Evolutionary conservation across 306 rosid genomes (phyloP).

Genomic region (Prosopis cineraria): DNA sequence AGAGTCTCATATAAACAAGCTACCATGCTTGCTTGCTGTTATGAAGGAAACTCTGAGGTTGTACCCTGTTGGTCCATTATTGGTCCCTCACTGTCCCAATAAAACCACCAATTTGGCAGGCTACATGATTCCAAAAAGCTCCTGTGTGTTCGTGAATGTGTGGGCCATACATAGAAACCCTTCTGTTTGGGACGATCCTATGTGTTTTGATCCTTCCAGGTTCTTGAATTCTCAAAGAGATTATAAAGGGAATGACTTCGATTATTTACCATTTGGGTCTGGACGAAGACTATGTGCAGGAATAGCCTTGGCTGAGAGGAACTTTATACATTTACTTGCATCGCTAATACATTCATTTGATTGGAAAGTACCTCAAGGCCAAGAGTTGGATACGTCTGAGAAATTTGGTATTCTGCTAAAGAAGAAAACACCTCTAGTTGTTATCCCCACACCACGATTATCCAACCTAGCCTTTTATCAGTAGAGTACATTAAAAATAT

Average conservation of each 20-base stretch:
- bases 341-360: slow-evolving; percentile 65
- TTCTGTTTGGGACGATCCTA: slow-evolving; percentile 60
- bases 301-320: slow-evolving; percentile 72
- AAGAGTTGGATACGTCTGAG: slow-evolving; percentile 44
- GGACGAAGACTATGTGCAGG: slow-evolving; percentile 81
- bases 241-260: slow-evolving; percentile 57
- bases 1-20: slow-evolving; percentile 54
- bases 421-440: slow-evolving; percentile 57
- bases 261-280: slow-evolving; percentile 69
- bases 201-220: slow-evolving; percentile 61
- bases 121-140: slow-evolving; percentile 60
- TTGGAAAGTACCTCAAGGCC: slow-evolving; percentile 55
- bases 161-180: slow-evolving; percentile 55
- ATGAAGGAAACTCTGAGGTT: slow-evolving; percentile 74
- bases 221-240: slow-evolving; percentile 55
- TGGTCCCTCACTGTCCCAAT: slow-evolving; percentile 66
- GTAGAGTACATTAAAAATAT: too few relatives aligned
- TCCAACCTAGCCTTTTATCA: slow-evolving; percentile 49
- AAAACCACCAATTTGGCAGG: slow-evolving; percentile 54
- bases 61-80: slow-evolving; percentile 54
- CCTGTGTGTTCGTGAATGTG: slow-evolving; percentile 58
- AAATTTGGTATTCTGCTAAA: slow-evolving; percentile 61
- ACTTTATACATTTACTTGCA: slow-evolving; percentile 52
- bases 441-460: slow-evolving; percentile 54
- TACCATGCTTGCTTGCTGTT: slow-evolving; percentile 57